Percentiles rank a stretch among this genome's conserved stretches.
Evolutionary conservation across 116 monocot species (phyloP).

Genomic region (Cymodocea nodosa): DNA sequence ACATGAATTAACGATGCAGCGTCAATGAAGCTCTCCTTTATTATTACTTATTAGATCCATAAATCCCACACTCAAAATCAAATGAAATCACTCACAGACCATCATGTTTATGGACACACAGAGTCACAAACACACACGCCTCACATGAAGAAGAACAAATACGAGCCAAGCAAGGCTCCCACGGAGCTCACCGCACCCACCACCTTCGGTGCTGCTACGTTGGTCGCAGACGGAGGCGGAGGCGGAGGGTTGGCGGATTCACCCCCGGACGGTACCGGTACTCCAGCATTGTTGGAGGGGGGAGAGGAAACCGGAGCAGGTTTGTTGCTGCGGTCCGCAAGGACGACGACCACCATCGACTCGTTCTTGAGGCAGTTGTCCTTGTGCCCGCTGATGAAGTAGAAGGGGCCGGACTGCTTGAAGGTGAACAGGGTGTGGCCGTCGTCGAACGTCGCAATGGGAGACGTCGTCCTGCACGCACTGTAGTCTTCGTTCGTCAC

Average conservation of each 20-base stretch:
- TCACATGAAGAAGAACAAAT: constrained; percentile 13
- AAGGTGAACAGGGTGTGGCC: constrained; percentile 60
- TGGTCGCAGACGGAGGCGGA: constrained; percentile 13
- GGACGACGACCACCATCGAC: constrained; percentile 37
- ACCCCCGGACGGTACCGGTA: background rate
- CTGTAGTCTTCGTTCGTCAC: constrained; percentile 41
- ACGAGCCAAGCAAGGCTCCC: constrained; percentile 26
- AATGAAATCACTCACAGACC: too few relatives aligned
- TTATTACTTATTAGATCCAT: too few relatives aligned
- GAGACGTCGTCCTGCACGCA: constrained; percentile 42
- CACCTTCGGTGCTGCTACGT: constrained; percentile 23
- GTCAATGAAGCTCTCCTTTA: too few relatives aligned
- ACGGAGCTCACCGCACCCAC: constrained; percentile 27
- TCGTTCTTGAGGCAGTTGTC: constrained; percentile 57
- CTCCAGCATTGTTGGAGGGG: too few relatives aligned
- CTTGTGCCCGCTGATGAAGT: constrained; percentile 73
- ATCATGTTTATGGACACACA: too few relatives aligned
- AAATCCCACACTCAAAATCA: too few relatives aligned
- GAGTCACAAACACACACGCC: too few relatives aligned
- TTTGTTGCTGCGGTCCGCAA: constrained; percentile 26
- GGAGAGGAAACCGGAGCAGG: constrained; percentile 7
- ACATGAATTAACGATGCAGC: too few relatives aligned
- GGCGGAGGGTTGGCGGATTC: constrained; percentile 13
- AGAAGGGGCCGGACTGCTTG: constrained; percentile 39
- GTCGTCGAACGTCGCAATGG: constrained; percentile 12